Conservation (phyloP, 129 eudicot species). For the Flaveria trinervia region DNA sequence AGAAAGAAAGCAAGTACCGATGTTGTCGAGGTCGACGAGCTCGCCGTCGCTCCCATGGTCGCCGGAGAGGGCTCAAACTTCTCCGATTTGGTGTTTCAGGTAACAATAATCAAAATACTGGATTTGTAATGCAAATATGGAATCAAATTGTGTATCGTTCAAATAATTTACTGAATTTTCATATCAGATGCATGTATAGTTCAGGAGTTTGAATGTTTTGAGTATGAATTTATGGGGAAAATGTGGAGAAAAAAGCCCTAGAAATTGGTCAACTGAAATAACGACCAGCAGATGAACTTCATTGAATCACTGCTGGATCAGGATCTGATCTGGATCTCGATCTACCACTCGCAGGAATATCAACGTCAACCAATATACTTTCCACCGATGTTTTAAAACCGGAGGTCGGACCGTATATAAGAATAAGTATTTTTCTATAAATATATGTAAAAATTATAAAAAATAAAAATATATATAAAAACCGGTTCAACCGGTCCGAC, state of each 20-base stretch:
- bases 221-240: not conserved
- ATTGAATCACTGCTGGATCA: not conserved
- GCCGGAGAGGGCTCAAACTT: slow-evolving; percentile 14
- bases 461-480: no score
- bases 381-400: no score
- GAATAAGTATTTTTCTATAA: no score
- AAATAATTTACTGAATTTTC: not conserved
- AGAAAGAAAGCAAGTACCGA: slow-evolving; percentile 28
- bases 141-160: not conserved
- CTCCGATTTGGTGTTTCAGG: not conserved
- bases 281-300: not conserved
- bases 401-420: no score
- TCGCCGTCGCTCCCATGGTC: slow-evolving; percentile 36
- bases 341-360: no score
- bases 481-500: no score
- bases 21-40: slow-evolving; percentile 34
- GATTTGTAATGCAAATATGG: slow-evolving; percentile 7
- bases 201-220: not conserved
- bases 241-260: not conserved
- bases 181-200: not conserved
- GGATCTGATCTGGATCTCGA: not conserved
- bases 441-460: no score
- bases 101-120: not conserved
- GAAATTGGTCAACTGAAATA: not conserved
- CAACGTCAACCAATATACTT: no score